Evolutionary conservation across 1,284 basidiomycete genomes (phyloP).

Genomic region (Coniophora puteana): DNA sequence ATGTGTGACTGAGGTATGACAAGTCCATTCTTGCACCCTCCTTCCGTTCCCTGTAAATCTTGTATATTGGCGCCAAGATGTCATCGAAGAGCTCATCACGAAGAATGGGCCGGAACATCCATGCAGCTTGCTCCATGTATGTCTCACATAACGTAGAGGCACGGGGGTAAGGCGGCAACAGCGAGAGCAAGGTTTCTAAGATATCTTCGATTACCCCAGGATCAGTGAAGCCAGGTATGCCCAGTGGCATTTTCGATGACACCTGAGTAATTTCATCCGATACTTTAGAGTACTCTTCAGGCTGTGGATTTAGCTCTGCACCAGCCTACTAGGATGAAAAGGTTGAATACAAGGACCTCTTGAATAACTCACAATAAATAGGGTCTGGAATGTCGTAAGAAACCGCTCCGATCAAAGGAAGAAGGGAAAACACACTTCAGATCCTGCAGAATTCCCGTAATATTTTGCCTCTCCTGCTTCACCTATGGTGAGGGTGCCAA

Average conservation of each 20-base stretch:
- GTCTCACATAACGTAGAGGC: constrained; percentile 66
- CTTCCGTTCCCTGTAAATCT: constrained; percentile 40
- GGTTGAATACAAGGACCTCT: neutral
- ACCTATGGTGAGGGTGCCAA: constrained; percentile 60
- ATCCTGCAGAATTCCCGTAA: constrained; percentile 64
- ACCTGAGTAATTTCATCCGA: constrained; percentile 41
- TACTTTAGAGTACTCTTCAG: constrained; percentile 29
- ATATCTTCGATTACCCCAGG: constrained; percentile 27
- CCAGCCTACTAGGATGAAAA: constrained; percentile 38
- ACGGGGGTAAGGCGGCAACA: constrained; percentile 50
- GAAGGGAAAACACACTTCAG: constrained; percentile 32
- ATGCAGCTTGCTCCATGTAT: constrained; percentile 60
- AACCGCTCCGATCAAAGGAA: constrained; percentile 1
- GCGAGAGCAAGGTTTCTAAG: constrained; percentile 39
- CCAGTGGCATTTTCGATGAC: constrained; percentile 44
- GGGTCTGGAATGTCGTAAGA: constrained; percentile 16
- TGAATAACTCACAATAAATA: constrained; percentile 26
- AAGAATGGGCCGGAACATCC: constrained; percentile 55
- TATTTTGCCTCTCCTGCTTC: constrained; percentile 64
- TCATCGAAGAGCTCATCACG: constrained; percentile 68
- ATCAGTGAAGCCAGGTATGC: constrained; percentile 30
- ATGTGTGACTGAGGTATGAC: constrained; percentile 55
- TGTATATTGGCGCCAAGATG: constrained; percentile 56
- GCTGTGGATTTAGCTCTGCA: constrained; percentile 39
- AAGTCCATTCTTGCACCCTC: too few species aligned